Evolutionary conservation across 805 yeast species (phyloP), one percentile per base, ranked within the genome.

Genomic region (Zygosaccharomyces gambellarensis): DNA sequence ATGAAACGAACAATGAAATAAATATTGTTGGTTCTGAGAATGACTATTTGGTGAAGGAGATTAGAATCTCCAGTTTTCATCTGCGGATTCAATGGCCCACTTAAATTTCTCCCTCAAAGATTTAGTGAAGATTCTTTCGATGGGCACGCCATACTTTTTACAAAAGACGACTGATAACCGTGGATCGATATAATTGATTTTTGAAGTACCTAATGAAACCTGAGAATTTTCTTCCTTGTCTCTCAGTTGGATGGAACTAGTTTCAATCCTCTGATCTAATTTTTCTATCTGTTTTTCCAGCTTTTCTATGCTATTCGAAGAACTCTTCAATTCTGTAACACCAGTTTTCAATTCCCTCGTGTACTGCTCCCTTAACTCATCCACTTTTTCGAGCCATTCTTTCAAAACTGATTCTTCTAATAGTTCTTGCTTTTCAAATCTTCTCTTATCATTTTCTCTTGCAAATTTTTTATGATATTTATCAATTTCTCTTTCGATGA

Each of bases 51-150:
- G n/a, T 14, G 17, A 21, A 21, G 31, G 5, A 4, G 45, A 19
- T 58, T 69, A 90, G 63, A 90, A 90, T 57, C 80, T 76, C 98
- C 98, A 90, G 60, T 87, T 71, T 56, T 80, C 89, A 64, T 86
- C 97, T 3, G 83, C 90, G 46, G 90, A 82, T 67, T 90, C 95
- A 46, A 92, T 85, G 28, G 98, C 98, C 98, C 98, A 92, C 42
- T 80, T 83, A 71, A 92, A 92, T 71, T 92, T 92, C 39, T 90
- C 97, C 53, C 97, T 74, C 47, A 92, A 72, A 0, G 98, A 87
- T 71, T 90, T 90, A 10, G 97, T 85, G 59, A 92, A 90, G 38
- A 92, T 74, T 68, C 87, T 90, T 68, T 92, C 97, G 47, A 92
- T 85, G 6, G 98, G 98, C 19, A 92, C 97, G 47, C 80, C 75